Conservation (phyloP, 2,329 filamentous ascomycete genomes). For the Septoria linicola region DNA sequence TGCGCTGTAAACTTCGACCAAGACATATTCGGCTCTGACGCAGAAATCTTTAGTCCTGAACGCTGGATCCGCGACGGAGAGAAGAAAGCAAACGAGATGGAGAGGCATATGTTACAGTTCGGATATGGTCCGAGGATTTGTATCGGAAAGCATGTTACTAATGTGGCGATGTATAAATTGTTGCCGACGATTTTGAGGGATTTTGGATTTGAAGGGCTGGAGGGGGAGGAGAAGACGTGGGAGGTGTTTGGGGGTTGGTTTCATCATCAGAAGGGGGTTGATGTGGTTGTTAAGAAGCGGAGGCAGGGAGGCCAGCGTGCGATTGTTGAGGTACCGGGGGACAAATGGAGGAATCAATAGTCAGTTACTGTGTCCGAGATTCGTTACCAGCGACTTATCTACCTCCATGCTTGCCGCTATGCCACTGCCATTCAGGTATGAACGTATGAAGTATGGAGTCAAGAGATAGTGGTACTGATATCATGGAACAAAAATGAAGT, state of each 20-base stretch:
- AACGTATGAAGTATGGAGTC: too few species aligned
- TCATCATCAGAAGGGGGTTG: constrained; percentile 10
- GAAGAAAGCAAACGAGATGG: constrained; percentile 8
- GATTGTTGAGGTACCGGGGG: not conserved
- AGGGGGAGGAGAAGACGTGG: constrained; percentile 10
- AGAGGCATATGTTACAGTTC: constrained; percentile 10
- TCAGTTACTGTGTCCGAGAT: too few species aligned
- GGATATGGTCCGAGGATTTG: constrained; percentile 14
- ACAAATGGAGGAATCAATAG: constrained; percentile 1
- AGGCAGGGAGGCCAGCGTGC: not conserved
- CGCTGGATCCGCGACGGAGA: constrained; percentile 8
- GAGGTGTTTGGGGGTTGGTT: constrained; percentile 16
- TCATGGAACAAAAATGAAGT: too few species aligned
- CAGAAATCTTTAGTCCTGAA: constrained; percentile 9
- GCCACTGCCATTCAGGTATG: too few species aligned
- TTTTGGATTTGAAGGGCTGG: constrained; percentile 11
- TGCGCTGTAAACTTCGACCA: constrained; percentile 9
- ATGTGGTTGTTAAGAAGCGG: constrained; percentile 5
- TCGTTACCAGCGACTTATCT: too few species aligned
- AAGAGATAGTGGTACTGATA: too few species aligned
- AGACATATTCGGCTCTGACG: constrained; percentile 12
- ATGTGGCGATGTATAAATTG: constrained; percentile 14
- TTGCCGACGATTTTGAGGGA: constrained; percentile 8
- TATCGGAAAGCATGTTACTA: constrained; percentile 16
- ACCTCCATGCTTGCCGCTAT: too few species aligned